Evolutionary conservation across 129 eudicot species (phyloP).

Genomic region (Artemisia argyi): DNA sequence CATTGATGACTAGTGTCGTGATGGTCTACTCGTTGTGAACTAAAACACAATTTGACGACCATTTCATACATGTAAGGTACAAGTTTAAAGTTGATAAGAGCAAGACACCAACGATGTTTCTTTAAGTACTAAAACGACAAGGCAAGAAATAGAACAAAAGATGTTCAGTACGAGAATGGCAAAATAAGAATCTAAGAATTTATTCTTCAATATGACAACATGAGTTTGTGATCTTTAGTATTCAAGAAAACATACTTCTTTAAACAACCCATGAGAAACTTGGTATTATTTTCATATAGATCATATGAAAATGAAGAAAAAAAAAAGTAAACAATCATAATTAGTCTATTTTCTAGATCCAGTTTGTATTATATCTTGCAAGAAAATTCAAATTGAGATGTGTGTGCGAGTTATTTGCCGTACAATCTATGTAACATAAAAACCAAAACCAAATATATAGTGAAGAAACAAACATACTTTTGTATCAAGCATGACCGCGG

Average conservation of each 20-base stretch:
- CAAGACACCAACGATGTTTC: background rate
- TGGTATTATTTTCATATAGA: too few relatives aligned
- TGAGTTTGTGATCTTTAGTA: too few relatives aligned
- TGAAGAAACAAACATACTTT: slow-evolving; percentile 26
- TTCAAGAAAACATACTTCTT: background rate
- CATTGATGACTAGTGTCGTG: too few relatives aligned
- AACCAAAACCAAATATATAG: background rate
- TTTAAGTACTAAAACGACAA: background rate
- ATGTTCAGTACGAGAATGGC: background rate
- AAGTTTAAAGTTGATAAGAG: background rate
- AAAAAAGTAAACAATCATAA: background rate
- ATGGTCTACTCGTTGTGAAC: background rate
- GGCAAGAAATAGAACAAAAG: background rate
- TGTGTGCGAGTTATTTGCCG: too few relatives aligned
- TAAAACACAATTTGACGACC: too few relatives aligned
- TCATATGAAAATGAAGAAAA: too few relatives aligned
- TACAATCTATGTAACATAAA: background rate
- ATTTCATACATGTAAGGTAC: too few relatives aligned
- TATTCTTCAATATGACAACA: background rate
- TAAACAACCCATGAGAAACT: background rate
- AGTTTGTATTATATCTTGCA: too few relatives aligned
- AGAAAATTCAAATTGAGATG: too few relatives aligned
- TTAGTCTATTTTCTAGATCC: too few relatives aligned
- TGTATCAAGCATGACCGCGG: slow-evolving; percentile 44
- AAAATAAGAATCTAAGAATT: background rate